Evolutionary conservation across 2,329 filamentous ascomycete genomes (phyloP), one percentile per base, ranked within the genome.

Genomic region (Kalmusia sp.): DNA sequence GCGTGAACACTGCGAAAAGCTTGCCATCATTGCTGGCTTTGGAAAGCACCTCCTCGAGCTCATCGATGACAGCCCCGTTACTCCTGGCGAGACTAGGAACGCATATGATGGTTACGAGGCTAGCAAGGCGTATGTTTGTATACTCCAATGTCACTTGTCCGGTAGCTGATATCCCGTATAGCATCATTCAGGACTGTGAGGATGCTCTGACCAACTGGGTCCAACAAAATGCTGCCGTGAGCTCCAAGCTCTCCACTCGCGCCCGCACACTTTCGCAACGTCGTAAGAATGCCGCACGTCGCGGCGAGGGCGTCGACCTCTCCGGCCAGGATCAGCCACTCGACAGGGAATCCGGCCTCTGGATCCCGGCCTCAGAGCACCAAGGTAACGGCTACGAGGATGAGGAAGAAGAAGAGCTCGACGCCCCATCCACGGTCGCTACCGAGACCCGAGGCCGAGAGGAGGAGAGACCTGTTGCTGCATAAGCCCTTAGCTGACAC

Each of bases 151-250:
- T 39, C 21, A 27, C 5, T 22, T n/a, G 19, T 14, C 22, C 45
- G 19, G 30, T 37, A 28, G 34, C 66, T 72, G 53, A 74, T 52
- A 43, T 39, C 28, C 22, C 28, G 11, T 24, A 54, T 39, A 82
- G 90, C 60, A 98, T 99, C 77, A 98, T 99, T 70, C 95, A 99
- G 80, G 95, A 99, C 77, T 99, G 95, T 76, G 95, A 99, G 79
- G 93, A 98, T 73, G 86, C 95, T 1, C 87, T 99, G 56, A 97
- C 92, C 74, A 97, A 96, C 82, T 99, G 95, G 95, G 92, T 98
- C 33, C 85, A 87, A 52, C 88, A 92, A 68, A 95, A 96, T 71
- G 93, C 95, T 5, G 88, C 91, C 39, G 92, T 99, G 64, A 89
- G 84, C 51, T 88, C 93, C 60, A 93, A 91, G 75, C 86, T 99